These are phyloP conservation scores for Arabidopsis thaliana DNA, from an alignment of 345 rosid species.

Conservation along the genomic window TAIR10.1 NC_003071.7:12091001-12091500, in stretches of 20 bases:
- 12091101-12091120: no score
- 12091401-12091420: conserved; percentile 36
- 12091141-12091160: not conserved
- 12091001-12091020: not conserved
- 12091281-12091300: not conserved
- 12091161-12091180: conserved; percentile 3
- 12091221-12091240: conserved; percentile 3
- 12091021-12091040: not conserved
- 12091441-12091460: conserved; percentile 20
- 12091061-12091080: no score
- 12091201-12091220: not conserved
- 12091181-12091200: conserved; percentile 7
- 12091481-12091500: conserved; percentile 11
- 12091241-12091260: conserved; percentile 24
- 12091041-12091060: not conserved
- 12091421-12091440: conserved; percentile 33
- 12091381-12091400: conserved; percentile 30
- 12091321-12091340: conserved; percentile 30
- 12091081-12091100: no score
- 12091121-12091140: not conserved
- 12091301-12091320: conserved; percentile 30
- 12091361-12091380: conserved; percentile 2
- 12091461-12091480: conserved; percentile 33
- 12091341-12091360: not conserved
- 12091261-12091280: conserved; percentile 11